Conservation (phyloP, 2,329 filamentous ascomycete species). For the Sclerotinia minor region DNA sequence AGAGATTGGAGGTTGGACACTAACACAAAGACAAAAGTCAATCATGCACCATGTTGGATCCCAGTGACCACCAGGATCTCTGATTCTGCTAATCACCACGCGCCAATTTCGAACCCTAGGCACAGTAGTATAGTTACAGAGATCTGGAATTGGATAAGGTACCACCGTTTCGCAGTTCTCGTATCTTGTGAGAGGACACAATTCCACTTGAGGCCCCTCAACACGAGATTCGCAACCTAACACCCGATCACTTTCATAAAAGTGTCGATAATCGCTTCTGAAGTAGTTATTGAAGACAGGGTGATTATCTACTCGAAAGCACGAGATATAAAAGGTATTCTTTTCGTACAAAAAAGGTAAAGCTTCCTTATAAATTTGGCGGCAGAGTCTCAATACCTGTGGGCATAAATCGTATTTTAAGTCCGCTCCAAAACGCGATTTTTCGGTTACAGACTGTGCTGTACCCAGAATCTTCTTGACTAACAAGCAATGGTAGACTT, state of each 20-base stretch:
- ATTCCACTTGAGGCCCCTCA: constrained; percentile 13
- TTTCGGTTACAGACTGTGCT: background rate
- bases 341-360: constrained; percentile 47
- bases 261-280: background rate
- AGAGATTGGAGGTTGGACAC: background rate
- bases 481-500: constrained; percentile 46
- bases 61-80: background rate
- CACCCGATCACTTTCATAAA: background rate
- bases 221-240: background rate
- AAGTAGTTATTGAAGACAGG: background rate
- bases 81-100: constrained; percentile 14
- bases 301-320: background rate
- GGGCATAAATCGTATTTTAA: constrained; percentile 27
- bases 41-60: background rate
- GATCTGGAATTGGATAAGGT: background rate
- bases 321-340: constrained; percentile 45
- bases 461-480: constrained; percentile 19
- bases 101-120: constrained; percentile 12
- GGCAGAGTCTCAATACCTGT: constrained; percentile 24
- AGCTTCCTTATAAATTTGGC: constrained; percentile 14
- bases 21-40: constrained; percentile 7
- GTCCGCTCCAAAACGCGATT: background rate
- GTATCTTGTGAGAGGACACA: constrained; percentile 22
- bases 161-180: background rate
- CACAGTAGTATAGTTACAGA: background rate